Percentiles rank a stretch among this genome's conserved stretches.
Evolutionary conservation across 208 protist species (phyloP).

Genomic region (Sergeia podlipaevii): DNA sequence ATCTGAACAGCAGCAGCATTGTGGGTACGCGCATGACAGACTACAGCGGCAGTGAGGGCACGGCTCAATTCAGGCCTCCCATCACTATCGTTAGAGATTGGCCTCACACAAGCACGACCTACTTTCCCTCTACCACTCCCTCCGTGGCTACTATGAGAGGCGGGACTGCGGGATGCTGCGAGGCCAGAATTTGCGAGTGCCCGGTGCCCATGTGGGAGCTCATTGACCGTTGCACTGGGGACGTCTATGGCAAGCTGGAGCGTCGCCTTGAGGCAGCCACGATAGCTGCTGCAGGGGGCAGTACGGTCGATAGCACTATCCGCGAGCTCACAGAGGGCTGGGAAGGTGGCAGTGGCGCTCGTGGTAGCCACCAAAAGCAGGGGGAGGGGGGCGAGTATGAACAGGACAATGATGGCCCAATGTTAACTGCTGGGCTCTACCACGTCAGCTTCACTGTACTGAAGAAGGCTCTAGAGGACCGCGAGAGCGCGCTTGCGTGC

Average conservation of each 20-base stretch:
- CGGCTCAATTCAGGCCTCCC: too few relatives aligned
- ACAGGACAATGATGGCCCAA: too few relatives aligned
- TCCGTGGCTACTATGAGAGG: not conserved
- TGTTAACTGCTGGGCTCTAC: conserved; percentile 44
- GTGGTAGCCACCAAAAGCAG: too few relatives aligned
- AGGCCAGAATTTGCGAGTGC: too few relatives aligned
- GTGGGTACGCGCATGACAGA: too few relatives aligned
- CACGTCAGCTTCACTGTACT: conserved; percentile 44
- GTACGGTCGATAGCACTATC: too few relatives aligned
- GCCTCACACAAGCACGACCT: not conserved
- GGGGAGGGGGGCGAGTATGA: conserved; percentile 25
- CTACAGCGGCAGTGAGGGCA: too few relatives aligned
- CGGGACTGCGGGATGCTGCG: too few relatives aligned
- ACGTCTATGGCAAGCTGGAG: conserved; percentile 23
- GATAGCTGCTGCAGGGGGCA: too few relatives aligned
- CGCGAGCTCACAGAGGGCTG: conserved; percentile 4
- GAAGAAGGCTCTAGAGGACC: conserved; percentile 15
- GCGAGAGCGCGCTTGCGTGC: conserved; percentile 21
- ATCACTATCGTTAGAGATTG: too few relatives aligned
- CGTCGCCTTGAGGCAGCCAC: conserved; percentile 20
- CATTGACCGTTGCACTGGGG: conserved; percentile 23
- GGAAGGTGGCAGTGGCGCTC: too few relatives aligned
- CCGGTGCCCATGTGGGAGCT: conserved; percentile 9
- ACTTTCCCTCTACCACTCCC: not conserved
- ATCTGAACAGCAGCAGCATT: not conserved